Base-by-base conservation (phyloP, 1,139 yeast genomes). In the Protomyces pachydermus region DNA sequence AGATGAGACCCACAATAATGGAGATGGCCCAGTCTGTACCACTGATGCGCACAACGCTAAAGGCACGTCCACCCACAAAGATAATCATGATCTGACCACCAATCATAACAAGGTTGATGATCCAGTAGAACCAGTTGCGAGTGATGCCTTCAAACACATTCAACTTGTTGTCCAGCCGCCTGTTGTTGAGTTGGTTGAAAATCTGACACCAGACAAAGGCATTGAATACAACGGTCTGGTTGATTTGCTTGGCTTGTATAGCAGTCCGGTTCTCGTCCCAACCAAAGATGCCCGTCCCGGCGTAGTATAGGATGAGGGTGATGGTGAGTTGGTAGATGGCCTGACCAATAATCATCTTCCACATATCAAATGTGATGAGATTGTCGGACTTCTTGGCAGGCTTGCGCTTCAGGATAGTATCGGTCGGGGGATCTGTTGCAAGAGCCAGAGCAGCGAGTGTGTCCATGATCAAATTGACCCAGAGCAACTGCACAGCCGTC, bases 401-500 rank as follows among this genome's bases (percentile, higher is more conserved):
- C 73, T 84, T 86, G 66, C 91, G 81, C 69, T 87, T 83, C 72
- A 93, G 80, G 58, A 89, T 85, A 51, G 85, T 81, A 60, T 86
- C 88, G 70, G 89, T 91, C 0, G 98, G 98, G 70, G 95, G 93
- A 74, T 93, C 99, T 5, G 99, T 93, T 3, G 99, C 99, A 69
- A 93, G 81, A 0, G 98, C 99, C 71, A 93, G 80, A 2, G 99
- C 98, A 3, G 98, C 99, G 69, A 93, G 82, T 0, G 98, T 93
- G 75, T 93, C 99, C 99, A 93, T 93, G 72, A 93, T 93, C 75
- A 93, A 80, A 75, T 93, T 93, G 60, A 93, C 97, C 99, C 99
- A 93, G 69, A 93, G 80, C 71, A 93, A 82, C 77, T 93, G 98
- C 55, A 93, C 98, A 0, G 99, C 98, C 46, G 98, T 91, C 73